Evolutionary conservation across 352 stramenopile species (phyloP).

Genomic region (Globisporangium sylvaticum): DNA sequence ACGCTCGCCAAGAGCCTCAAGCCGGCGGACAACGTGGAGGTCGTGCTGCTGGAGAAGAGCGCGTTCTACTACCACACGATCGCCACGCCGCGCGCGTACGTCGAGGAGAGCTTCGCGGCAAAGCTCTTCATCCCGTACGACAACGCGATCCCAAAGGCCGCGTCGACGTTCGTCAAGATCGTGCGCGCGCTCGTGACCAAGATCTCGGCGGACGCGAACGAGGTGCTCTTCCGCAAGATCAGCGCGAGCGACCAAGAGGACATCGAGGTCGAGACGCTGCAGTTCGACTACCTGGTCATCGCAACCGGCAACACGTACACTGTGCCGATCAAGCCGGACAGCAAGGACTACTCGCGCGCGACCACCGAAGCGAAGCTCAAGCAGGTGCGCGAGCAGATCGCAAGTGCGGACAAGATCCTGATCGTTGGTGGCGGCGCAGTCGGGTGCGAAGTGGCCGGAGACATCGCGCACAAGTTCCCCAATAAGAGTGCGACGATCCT

Average conservation of each 20-base stretch:
- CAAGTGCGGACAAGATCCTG: constrained; percentile 38
- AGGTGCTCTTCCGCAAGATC: constrained; percentile 36
- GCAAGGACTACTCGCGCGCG: constrained; percentile 19
- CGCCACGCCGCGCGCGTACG: constrained; percentile 35
- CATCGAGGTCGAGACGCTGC: constrained; percentile 26
- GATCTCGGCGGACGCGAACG: constrained; percentile 29
- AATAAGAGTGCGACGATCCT: constrained; percentile 55
- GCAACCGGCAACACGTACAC: constrained; percentile 60
- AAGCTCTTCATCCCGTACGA: constrained; percentile 62
- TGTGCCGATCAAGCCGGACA: constrained; percentile 47
- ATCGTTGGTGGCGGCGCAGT: constrained; percentile 51
- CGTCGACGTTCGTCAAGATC: constrained; percentile 34
- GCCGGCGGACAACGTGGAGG: constrained; percentile 28
- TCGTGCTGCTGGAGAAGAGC: constrained; percentile 58
- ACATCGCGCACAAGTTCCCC: constrained; percentile 41
- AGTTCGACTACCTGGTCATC: constrained; percentile 59
- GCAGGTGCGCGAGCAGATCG: constrained; percentile 29
- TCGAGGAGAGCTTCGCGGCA: constrained; percentile 35
- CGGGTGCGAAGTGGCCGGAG: constrained; percentile 47
- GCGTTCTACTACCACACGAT: constrained; percentile 48
- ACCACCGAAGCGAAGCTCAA: constrained; percentile 25
- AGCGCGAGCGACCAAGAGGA: constrained; percentile 26
- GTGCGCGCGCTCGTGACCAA: constrained; percentile 36
- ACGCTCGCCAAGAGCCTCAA: constrained; percentile 31
- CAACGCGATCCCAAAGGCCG: constrained; percentile 33